Percentiles rank a stretch among this genome's conserved stretches.
Conservation (phyloP, 1,139 yeast genomes). For the Suhomyces guaymorum region DNA sequence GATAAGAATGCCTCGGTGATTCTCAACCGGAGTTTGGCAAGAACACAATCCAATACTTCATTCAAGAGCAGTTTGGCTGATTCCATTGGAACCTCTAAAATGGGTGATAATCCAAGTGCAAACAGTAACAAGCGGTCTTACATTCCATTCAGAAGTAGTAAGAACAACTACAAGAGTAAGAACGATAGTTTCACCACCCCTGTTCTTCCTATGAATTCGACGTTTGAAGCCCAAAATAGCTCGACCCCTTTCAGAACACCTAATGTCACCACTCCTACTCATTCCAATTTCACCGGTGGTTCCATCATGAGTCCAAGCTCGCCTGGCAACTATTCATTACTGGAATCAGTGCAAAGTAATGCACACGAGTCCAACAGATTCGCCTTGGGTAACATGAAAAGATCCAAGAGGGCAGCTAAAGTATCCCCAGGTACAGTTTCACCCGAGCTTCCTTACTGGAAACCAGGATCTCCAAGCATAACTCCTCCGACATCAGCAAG, state of each 20-base stretch:
- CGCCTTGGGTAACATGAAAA: conserved; percentile 34
- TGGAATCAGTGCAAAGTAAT: conserved; percentile 13
- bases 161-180: conserved; percentile 19
- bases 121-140: conserved; percentile 36
- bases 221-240: conserved; percentile 10
- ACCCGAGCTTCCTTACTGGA: conserved; percentile 14
- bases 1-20: conserved; percentile 79
- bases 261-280: conserved; percentile 9
- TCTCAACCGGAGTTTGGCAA: conserved; percentile 69
- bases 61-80: conserved; percentile 75
- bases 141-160: conserved; percentile 45
- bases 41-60: conserved; percentile 74
- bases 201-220: conserved; percentile 12
- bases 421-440: conserved; percentile 19
- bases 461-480: conserved; percentile 9
- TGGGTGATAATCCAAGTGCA: conserved; percentile 18
- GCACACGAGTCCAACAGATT: conserved; percentile 18
- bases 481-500: conserved; percentile 6
- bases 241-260: conserved; percentile 15
- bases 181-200: conserved; percentile 27
- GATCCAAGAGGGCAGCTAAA: conserved; percentile 22
- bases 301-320: conserved; percentile 2
- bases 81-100: conserved; percentile 42
- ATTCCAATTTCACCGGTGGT: conserved; percentile 5
- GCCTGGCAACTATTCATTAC: conserved; percentile 13